phyloP scores from a whole-genome alignment of 306 rosid genomes.

The Citrullus amarus region DNA sequence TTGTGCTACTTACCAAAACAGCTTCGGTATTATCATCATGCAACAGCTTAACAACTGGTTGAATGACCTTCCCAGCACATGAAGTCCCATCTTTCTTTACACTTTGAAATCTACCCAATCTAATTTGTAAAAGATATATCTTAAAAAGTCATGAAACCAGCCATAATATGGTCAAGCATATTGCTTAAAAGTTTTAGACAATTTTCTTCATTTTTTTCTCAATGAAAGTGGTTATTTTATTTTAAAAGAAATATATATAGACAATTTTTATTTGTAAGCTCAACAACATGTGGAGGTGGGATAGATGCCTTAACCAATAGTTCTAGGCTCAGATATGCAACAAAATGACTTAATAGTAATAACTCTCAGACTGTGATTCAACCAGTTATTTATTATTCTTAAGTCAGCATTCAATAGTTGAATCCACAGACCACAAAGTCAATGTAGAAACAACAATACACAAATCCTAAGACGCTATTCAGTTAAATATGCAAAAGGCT shows the following conservation, averaged over 20 bases:
- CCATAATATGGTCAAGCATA: neutral
- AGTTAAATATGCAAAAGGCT: neutral
- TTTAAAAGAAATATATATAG: too few relatives aligned
- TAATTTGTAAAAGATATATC: neutral
- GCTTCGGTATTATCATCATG: conserved; percentile 54
- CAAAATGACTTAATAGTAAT: neutral
- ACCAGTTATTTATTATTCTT: neutral
- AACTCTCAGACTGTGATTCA: neutral
- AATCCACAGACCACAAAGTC: neutral
- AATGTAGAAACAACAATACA: neutral
- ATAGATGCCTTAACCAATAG: neutral
- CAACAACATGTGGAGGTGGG: neutral
- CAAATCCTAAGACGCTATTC: neutral
- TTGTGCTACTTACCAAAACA: conserved; percentile 48
- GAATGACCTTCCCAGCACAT: conserved; percentile 53
- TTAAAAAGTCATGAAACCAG: neutral
- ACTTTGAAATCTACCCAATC: conserved; percentile 53
- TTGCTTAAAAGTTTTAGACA: neutral
- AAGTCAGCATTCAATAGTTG: neutral
- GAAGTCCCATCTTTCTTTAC: conserved; percentile 62
- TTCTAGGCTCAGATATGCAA: neutral
- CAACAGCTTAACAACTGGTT: conserved; percentile 61
- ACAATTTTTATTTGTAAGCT: neutral
- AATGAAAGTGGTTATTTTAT: too few relatives aligned
- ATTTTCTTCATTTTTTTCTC: too few relatives aligned